Evolutionary conservation across 306 rosid species (phyloP), one percentile per base, ranked within the genome.

Genomic region (Luffa aegyptiaca): DNA sequence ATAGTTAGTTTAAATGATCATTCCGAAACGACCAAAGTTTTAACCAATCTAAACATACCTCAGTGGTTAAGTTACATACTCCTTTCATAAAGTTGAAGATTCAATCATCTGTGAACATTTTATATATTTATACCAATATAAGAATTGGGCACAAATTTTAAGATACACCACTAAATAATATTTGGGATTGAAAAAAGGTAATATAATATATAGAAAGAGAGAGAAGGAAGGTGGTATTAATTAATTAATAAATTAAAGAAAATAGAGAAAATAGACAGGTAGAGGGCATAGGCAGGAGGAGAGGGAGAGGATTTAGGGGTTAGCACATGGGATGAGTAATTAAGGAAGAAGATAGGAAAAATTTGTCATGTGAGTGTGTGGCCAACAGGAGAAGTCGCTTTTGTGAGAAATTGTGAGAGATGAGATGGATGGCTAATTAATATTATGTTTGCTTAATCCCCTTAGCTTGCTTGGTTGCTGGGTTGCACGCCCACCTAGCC

Each of bases 261-360:
- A 55, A 6, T 1, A 53, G 8, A 53, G 21, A 18, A 53, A 64
- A 65, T 36, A 12, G 72, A 65, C 48, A 65, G 41, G 21, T 14
- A 5, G 5, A 37, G 26, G 10, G 44, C 37, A 59, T 10, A 59
- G 17, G 31, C 6, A 8, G 6, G 8, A 11, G 8, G 13, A 66
- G 26, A 2, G 49, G 4, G 66, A 59, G 5, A 59, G 66, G 66
- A 33, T 37, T 36, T 36, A 37, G 73, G 6, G 33, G 58, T 72
- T 72, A 72, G 77, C 77, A 72, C 77, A 72, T 72, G 77, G 77
- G 77, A 2, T 26, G 10, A 48, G 20, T 72, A 48, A 72, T 48
- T 72, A 72, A 71, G 5, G 20, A 48, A 72, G 17, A 26, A 45
- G 39, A 63, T 13, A 31, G 16, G 18, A 1, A 31, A 53, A 5